phyloP scores from a whole-genome alignment of 1,284 basidiomycete genomes.

The Polyporus tsugae region DNA sequence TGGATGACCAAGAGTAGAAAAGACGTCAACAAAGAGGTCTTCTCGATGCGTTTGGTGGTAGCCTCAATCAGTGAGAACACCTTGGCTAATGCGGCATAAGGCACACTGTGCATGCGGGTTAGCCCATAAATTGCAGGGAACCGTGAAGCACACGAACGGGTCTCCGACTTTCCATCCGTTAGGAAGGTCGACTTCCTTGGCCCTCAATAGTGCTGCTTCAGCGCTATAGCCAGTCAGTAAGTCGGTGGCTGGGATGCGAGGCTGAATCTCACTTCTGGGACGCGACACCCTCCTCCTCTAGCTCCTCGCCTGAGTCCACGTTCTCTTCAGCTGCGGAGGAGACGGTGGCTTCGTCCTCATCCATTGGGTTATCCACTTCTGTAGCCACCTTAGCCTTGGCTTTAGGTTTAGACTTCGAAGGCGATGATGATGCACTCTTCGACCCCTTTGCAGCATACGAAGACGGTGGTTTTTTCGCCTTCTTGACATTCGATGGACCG shows the following conservation, averaged over 20 bases:
- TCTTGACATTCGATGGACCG: conserved; percentile 22
- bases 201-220: conserved; percentile 69
- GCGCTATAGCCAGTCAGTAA: conserved; percentile 58
- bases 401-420: conserved; percentile 15
- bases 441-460: background rate
- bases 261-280: conserved; percentile 65
- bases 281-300: conserved; percentile 56
- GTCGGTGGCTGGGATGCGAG: background rate
- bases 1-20: conserved; percentile 92
- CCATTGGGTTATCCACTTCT: conserved; percentile 22
- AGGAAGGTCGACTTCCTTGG: conserved; percentile 78
- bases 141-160: conserved; percentile 64
- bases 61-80: conserved; percentile 92
- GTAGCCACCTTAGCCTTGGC: background rate
- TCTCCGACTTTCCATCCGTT: conserved; percentile 90
- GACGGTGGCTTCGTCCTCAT: conserved; percentile 33
- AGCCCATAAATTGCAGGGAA: conserved; percentile 15
- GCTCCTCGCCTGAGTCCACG: conserved; percentile 59
- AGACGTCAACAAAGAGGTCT: conserved; percentile 87
- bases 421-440: conserved; percentile 9
- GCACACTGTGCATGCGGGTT: conserved; percentile 68
- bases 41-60: conserved; percentile 96
- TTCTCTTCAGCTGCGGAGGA: conserved; percentile 29
- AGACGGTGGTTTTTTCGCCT: background rate
- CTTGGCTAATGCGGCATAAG: conserved; percentile 92